Conservation (phyloP, 2,329 filamentous ascomycete genomes). For the Aspergillus novofumigatus region DNA sequence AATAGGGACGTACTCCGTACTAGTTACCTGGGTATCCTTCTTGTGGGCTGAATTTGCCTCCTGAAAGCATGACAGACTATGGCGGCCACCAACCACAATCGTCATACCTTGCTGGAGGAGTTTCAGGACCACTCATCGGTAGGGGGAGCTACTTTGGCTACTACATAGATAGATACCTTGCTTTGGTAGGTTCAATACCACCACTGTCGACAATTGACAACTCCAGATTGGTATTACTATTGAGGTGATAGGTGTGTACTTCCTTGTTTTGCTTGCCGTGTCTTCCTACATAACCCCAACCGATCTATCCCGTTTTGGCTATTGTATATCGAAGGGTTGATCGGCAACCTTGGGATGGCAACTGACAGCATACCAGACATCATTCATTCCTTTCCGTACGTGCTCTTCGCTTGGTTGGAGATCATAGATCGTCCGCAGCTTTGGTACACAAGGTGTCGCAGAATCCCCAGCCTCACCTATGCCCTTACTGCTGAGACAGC, state of each 20-base stretch:
- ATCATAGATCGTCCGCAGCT: neutral
- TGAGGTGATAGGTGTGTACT: constrained; percentile 6
- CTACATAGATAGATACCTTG: neutral
- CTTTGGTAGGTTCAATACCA: neutral
- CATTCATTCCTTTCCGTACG: neutral
- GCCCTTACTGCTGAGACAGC: neutral
- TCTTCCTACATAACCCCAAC: neutral
- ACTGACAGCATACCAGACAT: neutral
- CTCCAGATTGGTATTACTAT: neutral
- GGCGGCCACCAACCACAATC: constrained; percentile 13
- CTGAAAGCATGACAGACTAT: constrained; percentile 7
- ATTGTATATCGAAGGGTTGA: neutral
- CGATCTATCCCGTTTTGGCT: neutral
- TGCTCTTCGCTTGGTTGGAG: neutral
- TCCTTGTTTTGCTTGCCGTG: neutral
- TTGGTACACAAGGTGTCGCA: neutral
- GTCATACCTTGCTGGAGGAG: constrained; percentile 6
- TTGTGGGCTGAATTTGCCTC: constrained; percentile 13
- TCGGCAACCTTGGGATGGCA: neutral
- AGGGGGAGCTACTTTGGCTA: neutral
- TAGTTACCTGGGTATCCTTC: neutral
- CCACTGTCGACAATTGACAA: neutral
- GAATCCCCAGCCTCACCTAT: neutral
- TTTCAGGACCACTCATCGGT: neutral
- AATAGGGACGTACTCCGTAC: neutral